These are phyloP conservation scores for Phytopythium kandeliae DNA, from an alignment of 352 stramenopile species.

Conservation along the genomic window DNA sequence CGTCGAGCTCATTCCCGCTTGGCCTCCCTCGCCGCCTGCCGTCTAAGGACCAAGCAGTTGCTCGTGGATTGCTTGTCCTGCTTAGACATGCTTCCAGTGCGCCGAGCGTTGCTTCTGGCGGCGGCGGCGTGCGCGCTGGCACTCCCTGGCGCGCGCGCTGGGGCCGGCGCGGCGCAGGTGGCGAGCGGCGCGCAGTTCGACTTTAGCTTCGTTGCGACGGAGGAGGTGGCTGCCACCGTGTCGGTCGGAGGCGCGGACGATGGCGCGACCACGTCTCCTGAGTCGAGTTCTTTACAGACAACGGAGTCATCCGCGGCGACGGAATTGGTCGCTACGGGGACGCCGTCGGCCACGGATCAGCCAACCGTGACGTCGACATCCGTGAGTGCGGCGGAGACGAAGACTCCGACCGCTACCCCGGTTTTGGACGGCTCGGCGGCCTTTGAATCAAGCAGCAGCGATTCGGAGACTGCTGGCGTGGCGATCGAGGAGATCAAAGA, in stretches of 20 bases:
- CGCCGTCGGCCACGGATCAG: background rate
- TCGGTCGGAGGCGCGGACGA: background rate
- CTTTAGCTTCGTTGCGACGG: constrained; percentile 1
- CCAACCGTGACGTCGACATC: background rate
- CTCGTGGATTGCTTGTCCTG: no score
- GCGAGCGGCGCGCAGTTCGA: constrained; percentile 2
- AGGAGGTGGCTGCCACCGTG: background rate
- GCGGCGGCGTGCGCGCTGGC: background rate
- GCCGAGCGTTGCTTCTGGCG: background rate
- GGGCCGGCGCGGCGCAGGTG: background rate
- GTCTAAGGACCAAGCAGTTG: background rate
- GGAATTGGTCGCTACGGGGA: background rate
- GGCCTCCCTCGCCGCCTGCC: background rate
- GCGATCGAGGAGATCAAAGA: background rate
- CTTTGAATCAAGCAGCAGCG: background rate
- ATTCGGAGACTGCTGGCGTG: background rate
- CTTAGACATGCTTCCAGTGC: background rate
- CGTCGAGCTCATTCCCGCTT: constrained; percentile 1
- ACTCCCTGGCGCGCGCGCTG: background rate
- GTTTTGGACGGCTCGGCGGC: no score
- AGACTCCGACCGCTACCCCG: no score
- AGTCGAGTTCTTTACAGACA: background rate
- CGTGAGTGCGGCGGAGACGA: background rate
- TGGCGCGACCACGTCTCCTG: background rate
- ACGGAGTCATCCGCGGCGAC: background rate